Conservation (phyloP, 352 stramenopile species). For the Saprolegnia parasitica region DNA sequence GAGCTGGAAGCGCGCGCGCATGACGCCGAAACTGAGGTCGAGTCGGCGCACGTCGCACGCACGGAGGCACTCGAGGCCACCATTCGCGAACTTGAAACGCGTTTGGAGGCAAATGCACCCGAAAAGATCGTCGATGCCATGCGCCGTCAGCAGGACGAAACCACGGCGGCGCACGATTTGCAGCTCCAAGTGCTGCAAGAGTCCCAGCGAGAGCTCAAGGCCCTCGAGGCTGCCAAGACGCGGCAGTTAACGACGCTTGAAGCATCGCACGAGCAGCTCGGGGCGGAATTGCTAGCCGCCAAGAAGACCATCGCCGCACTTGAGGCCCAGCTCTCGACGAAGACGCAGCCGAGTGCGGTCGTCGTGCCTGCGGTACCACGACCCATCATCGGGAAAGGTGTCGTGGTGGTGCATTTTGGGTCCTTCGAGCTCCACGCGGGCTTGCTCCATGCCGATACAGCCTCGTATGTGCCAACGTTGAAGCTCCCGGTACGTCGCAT, state of each 20-base stretch:
- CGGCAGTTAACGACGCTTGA: neutral
- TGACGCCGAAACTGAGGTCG: neutral
- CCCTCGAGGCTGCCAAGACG: neutral
- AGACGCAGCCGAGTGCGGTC: neutral
- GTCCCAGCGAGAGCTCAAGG: neutral
- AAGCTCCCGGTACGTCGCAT: neutral
- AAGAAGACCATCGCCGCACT: neutral
- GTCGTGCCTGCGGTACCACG: neutral
- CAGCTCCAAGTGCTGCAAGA: neutral
- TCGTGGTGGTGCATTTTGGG: neutral
- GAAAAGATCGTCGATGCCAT: neutral
- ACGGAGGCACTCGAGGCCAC: too few species aligned
- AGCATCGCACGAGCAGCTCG: neutral
- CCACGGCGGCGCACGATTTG: neutral
- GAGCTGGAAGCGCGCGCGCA: neutral
- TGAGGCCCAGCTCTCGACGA: neutral
- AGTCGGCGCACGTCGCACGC: neutral
- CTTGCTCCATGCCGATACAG: neutral
- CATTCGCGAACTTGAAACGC: too few species aligned
- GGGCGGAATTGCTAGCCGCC: neutral
- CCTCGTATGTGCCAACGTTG: neutral
- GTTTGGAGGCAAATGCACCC: neutral
- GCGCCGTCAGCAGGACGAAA: neutral
- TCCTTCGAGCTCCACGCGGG: constrained; percentile 1
- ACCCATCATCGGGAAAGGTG: neutral